These are phyloP conservation scores for Wickerhamiella qilinensis DNA, from an alignment of 805 yeast genomes.

Conservation along the genomic window DNA sequence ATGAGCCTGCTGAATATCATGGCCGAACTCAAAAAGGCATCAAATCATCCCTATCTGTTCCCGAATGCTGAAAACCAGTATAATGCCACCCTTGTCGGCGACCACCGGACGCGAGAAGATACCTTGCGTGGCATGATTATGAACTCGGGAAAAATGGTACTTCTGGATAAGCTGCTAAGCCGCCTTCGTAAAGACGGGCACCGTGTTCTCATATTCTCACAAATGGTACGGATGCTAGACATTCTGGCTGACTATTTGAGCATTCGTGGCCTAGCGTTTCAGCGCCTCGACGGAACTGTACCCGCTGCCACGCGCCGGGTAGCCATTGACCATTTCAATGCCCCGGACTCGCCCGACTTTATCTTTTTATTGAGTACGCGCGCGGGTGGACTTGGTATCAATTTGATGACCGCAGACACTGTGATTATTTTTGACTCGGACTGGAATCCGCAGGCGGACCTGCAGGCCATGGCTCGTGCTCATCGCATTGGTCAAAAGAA, in stretches of 20 bases:
- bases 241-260: slow-evolving; percentile 85
- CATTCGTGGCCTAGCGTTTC: slow-evolving; percentile 76
- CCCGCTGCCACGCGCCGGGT: slow-evolving; percentile 87
- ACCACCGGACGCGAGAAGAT: slow-evolving; percentile 51
- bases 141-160: slow-evolving; percentile 98
- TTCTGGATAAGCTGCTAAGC: slow-evolving; percentile 74
- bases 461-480: slow-evolving; percentile 99
- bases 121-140: slow-evolving; percentile 79
- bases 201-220: slow-evolving; percentile 85
- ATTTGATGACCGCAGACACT: slow-evolving; percentile 97
- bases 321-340: slow-evolving; percentile 91
- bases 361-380: slow-evolving; percentile 82
- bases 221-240: slow-evolving; percentile 94
- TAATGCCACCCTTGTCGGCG: slow-evolving; percentile 33
- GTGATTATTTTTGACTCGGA: slow-evolving; percentile 95
- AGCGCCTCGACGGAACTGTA: slow-evolving; percentile 90
- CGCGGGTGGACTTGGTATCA: slow-evolving; percentile 98
- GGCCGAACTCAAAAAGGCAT: slow-evolving; percentile 92
- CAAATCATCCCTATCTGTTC: slow-evolving; percentile 91
- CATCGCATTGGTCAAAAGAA: slow-evolving; percentile 99
- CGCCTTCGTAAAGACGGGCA: slow-evolving; percentile 87
- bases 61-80: slow-evolving; percentile 79
- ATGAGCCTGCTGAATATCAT: slow-evolving; percentile 77
- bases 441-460: slow-evolving; percentile 99
- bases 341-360: slow-evolving; percentile 83